Conservation (phyloP, 331 rosid species). For the Acacia pycnantha region DNA sequence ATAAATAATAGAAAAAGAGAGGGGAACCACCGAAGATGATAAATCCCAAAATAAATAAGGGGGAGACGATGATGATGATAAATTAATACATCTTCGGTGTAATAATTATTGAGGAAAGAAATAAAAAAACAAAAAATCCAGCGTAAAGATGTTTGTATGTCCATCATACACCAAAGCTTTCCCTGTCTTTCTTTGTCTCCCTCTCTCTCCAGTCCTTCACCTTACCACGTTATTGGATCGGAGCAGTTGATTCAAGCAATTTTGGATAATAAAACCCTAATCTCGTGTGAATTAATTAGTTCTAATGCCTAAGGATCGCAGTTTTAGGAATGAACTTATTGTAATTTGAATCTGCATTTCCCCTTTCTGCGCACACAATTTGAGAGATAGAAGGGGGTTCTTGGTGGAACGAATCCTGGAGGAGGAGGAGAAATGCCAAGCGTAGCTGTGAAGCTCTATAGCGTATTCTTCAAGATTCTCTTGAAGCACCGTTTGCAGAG, state of each 20-base stretch:
- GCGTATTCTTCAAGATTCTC: conserved; percentile 99
- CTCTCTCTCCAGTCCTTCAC: conserved; percentile 16
- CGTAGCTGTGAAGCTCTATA: conserved; percentile 95
- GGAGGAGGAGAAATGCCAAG: conserved; percentile 69
- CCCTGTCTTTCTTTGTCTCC: not conserved
- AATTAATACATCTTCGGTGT: no score
- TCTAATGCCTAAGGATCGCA: not conserved
- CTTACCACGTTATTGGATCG: conserved; percentile 34
- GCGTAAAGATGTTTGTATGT: conserved; percentile 36
- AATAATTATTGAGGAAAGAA: no score
- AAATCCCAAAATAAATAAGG: not conserved
- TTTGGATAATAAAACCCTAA: conserved; percentile 35
- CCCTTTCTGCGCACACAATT: conserved; percentile 28
- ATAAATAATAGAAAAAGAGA: not conserved
- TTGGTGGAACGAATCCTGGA: conserved; percentile 4
- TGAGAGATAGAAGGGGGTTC: conserved; percentile 1
- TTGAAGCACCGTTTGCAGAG: conserved; percentile 96
- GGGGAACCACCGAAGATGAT: not conserved
- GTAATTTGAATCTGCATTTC: conserved; percentile 7
- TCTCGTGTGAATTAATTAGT: conserved; percentile 25
- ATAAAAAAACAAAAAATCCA: conserved; percentile 10
- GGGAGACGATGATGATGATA: not conserved
- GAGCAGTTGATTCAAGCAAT: conserved; percentile 36
- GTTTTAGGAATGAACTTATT: conserved; percentile 21
- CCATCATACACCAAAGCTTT: not conserved